Base-by-base conservation (phyloP, 129 eudicot species). In the Centaurea solstitialis region DNA sequence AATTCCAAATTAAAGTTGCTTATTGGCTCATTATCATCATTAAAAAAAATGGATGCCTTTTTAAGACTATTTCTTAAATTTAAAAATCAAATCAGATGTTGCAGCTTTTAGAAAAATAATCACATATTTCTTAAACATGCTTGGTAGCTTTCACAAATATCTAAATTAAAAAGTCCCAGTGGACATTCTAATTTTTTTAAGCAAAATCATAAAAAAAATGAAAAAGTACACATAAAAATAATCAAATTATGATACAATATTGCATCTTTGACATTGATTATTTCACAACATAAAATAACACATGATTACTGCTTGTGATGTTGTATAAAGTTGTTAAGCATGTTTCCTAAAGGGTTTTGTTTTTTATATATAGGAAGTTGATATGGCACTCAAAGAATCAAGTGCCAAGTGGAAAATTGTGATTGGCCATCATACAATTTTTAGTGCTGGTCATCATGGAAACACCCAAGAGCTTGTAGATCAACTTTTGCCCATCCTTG, bases 371-470 rank as follows among this genome's bases (percentile, higher is more conserved):
- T 68, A 94, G 98, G 98, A 94, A 59, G 77, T 88, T 71, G 92
- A 94, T 3, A 13, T 53, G 72, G 97, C 93, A 39, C 79, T 94
- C 20, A 74, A 68, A 81, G 90, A 90, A 86, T 94, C 98, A 26
- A 78, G 41, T 74, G 97, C 95, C 83, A 88, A 79, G 81, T 94
- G 98, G 98, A 91, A 88, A 78, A 84, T 94, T 11, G 97, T 91
- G 79, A 91, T 94, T 20, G 98, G 98, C 1, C 98, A 94, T 22
- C 98, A 94, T 71, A 83, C 97, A 10, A 84, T 94, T 7, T 85
- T 73, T 67, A 94, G 97, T 83, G 92, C 83, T 47, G 94, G 97
- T 64, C 41, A 73, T 12, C 98, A 94, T 82, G 95, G 97, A 26
- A 83, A 84, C 75, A 91, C 97, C 5, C 76, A 39, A 17, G 98